Evolutionary conservation across 495 filamentous ascomycete species (phyloP).

Genomic region (Neurospora sp.): DNA sequence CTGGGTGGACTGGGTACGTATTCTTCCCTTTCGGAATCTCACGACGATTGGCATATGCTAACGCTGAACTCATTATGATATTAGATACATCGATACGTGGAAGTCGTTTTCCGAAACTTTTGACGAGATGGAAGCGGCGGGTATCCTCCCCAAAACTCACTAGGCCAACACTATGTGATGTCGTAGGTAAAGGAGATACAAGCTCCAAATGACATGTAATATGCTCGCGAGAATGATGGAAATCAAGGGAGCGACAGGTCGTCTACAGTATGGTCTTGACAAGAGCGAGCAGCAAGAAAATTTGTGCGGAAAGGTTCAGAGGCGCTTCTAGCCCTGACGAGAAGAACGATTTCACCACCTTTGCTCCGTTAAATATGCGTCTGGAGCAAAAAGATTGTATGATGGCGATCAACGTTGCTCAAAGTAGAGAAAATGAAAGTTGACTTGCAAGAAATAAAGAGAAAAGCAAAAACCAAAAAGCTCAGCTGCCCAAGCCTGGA

Average conservation of each 20-base stretch:
- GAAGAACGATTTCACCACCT: no score
- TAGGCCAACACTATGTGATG: not conserved
- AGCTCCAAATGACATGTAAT: not conserved
- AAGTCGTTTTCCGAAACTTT: constrained; percentile 38
- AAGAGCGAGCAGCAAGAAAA: not conserved
- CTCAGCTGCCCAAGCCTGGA: no score
- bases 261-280: not conserved
- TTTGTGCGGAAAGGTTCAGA: not conserved
- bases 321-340: no score
- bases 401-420: no score
- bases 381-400: no score
- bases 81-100: constrained; percentile 41
- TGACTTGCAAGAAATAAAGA: no score
- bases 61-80: not conserved
- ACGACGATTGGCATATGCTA: not conserved
- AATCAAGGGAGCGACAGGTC: not conserved
- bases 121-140: constrained; percentile 32
- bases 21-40: not conserved
- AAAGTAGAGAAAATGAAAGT: no score
- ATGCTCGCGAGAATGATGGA: no score
- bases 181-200: not conserved
- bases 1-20: constrained; percentile 34
- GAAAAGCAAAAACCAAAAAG: no score
- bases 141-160: constrained; percentile 20
- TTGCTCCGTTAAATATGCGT: no score